A percentile compares a stretch with the other conserved stretches of the same genome.
Evolutionary conservation across 495 filamentous ascomycete species (phyloP).

Genomic region (Podospora fimiseda): DNA sequence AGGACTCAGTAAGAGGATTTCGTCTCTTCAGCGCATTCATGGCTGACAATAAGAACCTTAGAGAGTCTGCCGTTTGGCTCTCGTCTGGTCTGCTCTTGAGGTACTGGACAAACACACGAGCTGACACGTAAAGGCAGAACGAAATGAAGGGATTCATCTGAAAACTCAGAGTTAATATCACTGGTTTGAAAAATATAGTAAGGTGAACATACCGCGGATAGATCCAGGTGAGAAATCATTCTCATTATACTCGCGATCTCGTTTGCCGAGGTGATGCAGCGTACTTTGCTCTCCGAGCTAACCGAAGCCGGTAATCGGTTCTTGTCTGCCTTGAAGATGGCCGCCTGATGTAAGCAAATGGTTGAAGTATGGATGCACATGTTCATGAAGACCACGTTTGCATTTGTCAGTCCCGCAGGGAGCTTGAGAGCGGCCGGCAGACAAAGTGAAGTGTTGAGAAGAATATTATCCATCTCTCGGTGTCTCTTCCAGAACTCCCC

Average conservation of each 20-base stretch:
- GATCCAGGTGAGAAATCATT: slow-evolving; percentile 84
- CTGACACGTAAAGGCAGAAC: slow-evolving; percentile 92
- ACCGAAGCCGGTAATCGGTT: slow-evolving; percentile 72
- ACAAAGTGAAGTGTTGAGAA: slow-evolving; percentile 77
- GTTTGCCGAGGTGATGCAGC: slow-evolving; percentile 88
- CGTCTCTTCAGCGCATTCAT: slow-evolving; percentile 83
- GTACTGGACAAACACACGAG: slow-evolving; percentile 92
- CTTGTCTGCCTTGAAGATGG: slow-evolving; percentile 94
- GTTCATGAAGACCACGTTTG: slow-evolving; percentile 91
- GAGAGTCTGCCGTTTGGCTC: slow-evolving; percentile 68
- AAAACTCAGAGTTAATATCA: not conserved
- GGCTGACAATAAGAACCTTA: slow-evolving; percentile 82
- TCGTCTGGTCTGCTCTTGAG: slow-evolving; percentile 84
- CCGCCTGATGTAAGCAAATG: slow-evolving; percentile 95
- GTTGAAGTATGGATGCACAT: slow-evolving; percentile 96
- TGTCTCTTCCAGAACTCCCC: slow-evolving; percentile 97
- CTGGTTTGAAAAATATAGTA: not conserved
- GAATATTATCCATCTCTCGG: slow-evolving; percentile 78
- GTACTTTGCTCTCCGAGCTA: slow-evolving; percentile 79
- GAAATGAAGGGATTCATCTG: slow-evolving; percentile 96
- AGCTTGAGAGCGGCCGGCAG: slow-evolving; percentile 80
- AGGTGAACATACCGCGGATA: slow-evolving; percentile 61
- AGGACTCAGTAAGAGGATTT: slow-evolving; percentile 91
- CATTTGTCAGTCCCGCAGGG: slow-evolving; percentile 64
- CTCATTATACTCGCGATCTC: slow-evolving; percentile 97